Conservation (phyloP, 163 green algal species). For the Scenedesmus sp. region DNA sequence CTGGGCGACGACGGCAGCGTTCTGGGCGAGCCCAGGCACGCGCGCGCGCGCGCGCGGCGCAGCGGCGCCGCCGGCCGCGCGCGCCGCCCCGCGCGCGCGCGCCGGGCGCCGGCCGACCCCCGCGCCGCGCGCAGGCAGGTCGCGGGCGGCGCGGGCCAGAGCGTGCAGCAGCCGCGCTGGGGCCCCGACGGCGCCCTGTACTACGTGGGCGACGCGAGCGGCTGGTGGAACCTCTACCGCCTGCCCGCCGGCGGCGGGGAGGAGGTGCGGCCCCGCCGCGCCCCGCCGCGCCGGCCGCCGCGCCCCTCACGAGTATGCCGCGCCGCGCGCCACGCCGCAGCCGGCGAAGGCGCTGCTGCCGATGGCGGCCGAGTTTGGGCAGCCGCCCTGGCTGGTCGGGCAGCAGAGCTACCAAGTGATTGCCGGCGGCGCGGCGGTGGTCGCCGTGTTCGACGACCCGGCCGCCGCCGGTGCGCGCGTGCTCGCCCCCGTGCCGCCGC, state of each 20-base stretch:
- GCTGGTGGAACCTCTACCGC: constrained; percentile 80
- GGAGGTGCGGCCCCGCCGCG: too few relatives aligned
- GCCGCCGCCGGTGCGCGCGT: constrained; percentile 25
- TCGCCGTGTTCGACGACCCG: constrained; percentile 58
- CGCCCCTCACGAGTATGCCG: background rate
- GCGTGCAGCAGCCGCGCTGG: constrained; percentile 69
- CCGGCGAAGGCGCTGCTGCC: constrained; percentile 40
- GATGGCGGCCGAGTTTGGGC: constrained; percentile 68
- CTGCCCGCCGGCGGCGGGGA: constrained; percentile 35
- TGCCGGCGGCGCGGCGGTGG: constrained; percentile 30
- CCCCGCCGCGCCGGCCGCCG: background rate
- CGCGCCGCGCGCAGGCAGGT: constrained; percentile 44
- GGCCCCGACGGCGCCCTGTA: constrained; percentile 58
- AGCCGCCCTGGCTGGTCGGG: constrained; percentile 72
- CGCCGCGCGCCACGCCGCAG: too few relatives aligned
- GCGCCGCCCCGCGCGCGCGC: background rate
- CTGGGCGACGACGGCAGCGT: constrained; percentile 47
- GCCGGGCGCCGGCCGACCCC: too few relatives aligned
- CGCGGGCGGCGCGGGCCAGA: constrained; percentile 51
- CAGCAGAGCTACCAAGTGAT: constrained; percentile 56
- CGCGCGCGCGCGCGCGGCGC: background rate
- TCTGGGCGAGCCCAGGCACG: constrained; percentile 14
- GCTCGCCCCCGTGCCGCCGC: background rate
- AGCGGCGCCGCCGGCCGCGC: background rate
- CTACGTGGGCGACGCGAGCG: constrained; percentile 72